Percentiles rank a stretch among this genome's conserved stretches.
These are phyloP conservation scores for Coemansia sp. DNA, from an alignment of 371 early-diverging fungal species.

Conservation along the genomic window DNA sequence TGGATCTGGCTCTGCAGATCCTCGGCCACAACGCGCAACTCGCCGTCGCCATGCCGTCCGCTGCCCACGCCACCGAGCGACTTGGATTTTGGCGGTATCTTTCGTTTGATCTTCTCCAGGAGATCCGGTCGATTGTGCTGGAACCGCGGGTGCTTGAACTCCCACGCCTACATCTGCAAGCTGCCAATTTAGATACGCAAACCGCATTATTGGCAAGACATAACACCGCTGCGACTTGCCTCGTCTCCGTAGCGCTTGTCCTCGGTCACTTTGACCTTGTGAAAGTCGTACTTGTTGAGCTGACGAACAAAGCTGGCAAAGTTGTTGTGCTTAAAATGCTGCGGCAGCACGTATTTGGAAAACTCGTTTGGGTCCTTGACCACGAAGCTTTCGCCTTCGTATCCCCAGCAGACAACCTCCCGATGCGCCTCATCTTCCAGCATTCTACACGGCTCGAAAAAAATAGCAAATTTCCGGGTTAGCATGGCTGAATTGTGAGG, in stretches of 20 bases:
- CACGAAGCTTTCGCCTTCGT: slow-evolving; percentile 66
- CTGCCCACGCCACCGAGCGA: slow-evolving; percentile 39
- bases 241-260: slow-evolving; percentile 52
- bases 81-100: slow-evolving; percentile 55
- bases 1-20: slow-evolving; percentile 52
- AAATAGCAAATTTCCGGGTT: background rate
- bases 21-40: slow-evolving; percentile 47
- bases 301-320: slow-evolving; percentile 86
- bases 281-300: slow-evolving; percentile 71
- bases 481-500: background rate
- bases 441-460: slow-evolving; percentile 30
- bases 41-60: slow-evolving; percentile 39
- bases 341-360: slow-evolving; percentile 69
- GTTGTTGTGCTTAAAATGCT: slow-evolving; percentile 85
- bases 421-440: slow-evolving; percentile 52
- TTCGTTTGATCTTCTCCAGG: slow-evolving; percentile 82
- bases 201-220: background rate
- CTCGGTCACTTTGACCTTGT: slow-evolving; percentile 59
- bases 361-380: slow-evolving; percentile 73
- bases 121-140: slow-evolving; percentile 76
- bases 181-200: background rate
- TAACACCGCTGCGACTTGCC: slow-evolving; percentile 23
- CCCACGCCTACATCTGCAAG: slow-evolving; percentile 74
- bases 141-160: slow-evolving; percentile 86
- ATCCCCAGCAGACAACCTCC: slow-evolving; percentile 50